These are phyloP conservation scores for Aspergillus egyptiacus DNA, from an alignment of 495 filamentous ascomycete species.

Conservation along the genomic window DNA sequence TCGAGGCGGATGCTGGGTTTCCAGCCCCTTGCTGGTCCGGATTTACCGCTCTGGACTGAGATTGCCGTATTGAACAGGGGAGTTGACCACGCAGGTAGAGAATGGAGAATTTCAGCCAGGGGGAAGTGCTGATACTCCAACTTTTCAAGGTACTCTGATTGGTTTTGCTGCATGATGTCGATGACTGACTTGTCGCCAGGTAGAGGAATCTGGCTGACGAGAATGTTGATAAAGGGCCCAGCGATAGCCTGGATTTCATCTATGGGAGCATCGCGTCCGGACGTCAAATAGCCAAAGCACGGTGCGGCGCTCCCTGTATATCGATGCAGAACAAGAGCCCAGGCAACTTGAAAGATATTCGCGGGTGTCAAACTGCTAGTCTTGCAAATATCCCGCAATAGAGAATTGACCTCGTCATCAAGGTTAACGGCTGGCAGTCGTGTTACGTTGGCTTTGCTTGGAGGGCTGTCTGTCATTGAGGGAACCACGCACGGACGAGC, in stretches of 20 bases:
- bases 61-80: no score
- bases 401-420: neutral
- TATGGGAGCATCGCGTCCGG: slow-evolving; percentile 24
- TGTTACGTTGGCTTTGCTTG: no score
- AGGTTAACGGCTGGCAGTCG: neutral
- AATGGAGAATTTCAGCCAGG: no score
- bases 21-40: no score
- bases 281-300: slow-evolving; percentile 35
- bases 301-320: neutral
- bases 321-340: neutral
- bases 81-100: no score
- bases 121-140: neutral
- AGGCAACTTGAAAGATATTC: neutral
- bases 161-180: neutral
- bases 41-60: no score
- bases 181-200: neutral
- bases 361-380: neutral
- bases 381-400: neutral
- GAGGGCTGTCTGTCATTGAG: no score
- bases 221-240: neutral
- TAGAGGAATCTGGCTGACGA: neutral
- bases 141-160: neutral
- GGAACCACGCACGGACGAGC: no score
- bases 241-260: neutral
- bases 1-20: no score